A percentile compares a stretch with the other conserved stretches of the same genome.
phyloP scores from a whole-genome alignment of 169 alveolate species.

The Eimeria maxima region DNA sequence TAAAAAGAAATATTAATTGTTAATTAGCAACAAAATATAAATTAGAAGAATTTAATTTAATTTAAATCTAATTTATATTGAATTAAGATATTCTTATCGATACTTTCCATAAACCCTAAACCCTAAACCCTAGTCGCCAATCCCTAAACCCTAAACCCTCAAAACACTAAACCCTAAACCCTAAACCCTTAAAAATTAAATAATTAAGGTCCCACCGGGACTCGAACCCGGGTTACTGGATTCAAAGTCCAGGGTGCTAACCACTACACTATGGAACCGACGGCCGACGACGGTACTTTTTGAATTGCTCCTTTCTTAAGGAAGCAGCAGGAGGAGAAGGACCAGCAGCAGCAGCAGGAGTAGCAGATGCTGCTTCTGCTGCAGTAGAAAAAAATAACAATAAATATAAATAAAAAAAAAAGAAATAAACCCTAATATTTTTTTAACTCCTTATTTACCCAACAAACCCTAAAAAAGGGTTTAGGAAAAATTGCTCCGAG shows the following conservation, averaged over 20 bases:
- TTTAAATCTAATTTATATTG: too few relatives aligned
- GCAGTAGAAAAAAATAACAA: too few relatives aligned
- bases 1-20: too few relatives aligned
- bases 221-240: constrained; percentile 86
- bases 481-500: constrained; percentile 88
- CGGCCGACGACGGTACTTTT: not conserved
- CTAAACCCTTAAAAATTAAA: not conserved
- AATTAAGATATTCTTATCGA: too few relatives aligned
- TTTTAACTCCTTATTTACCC: too few relatives aligned
- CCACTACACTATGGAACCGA: constrained; percentile 85
- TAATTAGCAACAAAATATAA: too few relatives aligned
- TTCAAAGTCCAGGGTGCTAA: constrained; percentile 86
- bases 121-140: too few relatives aligned
- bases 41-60: too few relatives aligned
- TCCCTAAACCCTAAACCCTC: not conserved
- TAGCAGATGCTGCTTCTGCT: too few relatives aligned
- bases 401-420: not conserved
- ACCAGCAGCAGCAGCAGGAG: too few relatives aligned
- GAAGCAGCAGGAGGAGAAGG: too few relatives aligned
- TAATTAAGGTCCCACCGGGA: constrained; percentile 83
- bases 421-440: not conserved
- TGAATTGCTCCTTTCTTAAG: not conserved
- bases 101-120: too few relatives aligned
- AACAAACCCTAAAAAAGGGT: not conserved
- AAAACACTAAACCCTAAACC: not conserved